Percentiles rank a stretch among this genome's conserved stretches.
phyloP scores from a whole-genome alignment of 805 yeast genomes.

The Sungouiozyma intestinalis region DNA sequence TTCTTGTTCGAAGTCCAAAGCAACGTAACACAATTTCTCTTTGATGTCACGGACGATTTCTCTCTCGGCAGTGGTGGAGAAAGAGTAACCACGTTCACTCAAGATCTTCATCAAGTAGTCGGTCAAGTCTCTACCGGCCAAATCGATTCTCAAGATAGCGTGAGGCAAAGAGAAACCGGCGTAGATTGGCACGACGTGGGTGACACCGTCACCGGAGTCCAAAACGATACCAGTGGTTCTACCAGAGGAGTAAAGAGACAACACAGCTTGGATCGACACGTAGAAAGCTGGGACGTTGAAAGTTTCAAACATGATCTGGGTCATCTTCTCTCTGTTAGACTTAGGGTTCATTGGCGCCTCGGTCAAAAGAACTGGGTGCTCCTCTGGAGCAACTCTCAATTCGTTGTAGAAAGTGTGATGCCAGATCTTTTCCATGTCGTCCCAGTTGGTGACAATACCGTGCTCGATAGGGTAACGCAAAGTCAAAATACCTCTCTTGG shows the following conservation, averaged over 20 bases:
- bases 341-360: constrained; percentile 99
- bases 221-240: constrained; percentile 99
- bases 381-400: constrained; percentile 99
- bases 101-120: constrained; percentile 98
- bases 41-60: constrained; percentile 85
- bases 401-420: constrained; percentile 99
- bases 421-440: constrained; percentile 99
- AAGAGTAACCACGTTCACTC: constrained; percentile 97
- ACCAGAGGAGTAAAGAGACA: constrained; percentile 97
- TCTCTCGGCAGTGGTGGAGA: constrained; percentile 98
- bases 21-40: constrained; percentile 98
- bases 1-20: constrained; percentile 98
- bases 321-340: constrained; percentile 99
- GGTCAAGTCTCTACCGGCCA: constrained; percentile 99
- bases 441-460: constrained; percentile 99
- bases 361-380: constrained; percentile 97
- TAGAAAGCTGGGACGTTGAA: constrained; percentile 99
- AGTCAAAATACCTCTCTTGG: constrained; percentile 99
- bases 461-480: constrained; percentile 99
- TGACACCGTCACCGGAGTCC: constrained; percentile 99
- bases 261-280: constrained; percentile 97
- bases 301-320: constrained; percentile 98
- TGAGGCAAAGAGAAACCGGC: constrained; percentile 99
- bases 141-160: constrained; percentile 96
- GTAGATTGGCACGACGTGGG: constrained; percentile 99